phyloP scores from a whole-genome alignment of 768 basidiomycete genomes.

The Suillus decipiens region DNA sequence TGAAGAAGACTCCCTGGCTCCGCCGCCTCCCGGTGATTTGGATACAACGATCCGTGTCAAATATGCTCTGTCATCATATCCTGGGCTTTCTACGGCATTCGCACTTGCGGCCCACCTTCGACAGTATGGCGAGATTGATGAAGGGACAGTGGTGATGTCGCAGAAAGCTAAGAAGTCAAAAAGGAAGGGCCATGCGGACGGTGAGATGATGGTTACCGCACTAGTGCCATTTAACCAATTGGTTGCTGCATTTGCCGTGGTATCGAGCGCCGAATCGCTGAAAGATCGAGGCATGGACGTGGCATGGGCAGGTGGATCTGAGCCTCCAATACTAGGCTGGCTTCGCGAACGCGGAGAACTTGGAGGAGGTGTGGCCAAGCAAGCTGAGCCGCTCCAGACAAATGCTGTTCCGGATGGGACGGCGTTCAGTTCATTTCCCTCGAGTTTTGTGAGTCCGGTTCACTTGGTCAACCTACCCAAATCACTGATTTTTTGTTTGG shows the following conservation, averaged over 20 bases:
- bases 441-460: constrained; percentile 40
- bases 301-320: constrained; percentile 68
- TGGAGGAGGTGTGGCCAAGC: constrained; percentile 26
- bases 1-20: constrained; percentile 46
- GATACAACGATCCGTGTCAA: constrained; percentile 80
- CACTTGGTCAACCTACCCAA: constrained; percentile 10
- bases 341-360: constrained; percentile 71
- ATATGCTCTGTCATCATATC: constrained; percentile 59
- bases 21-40: constrained; percentile 61
- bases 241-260: constrained; percentile 73
- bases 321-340: constrained; percentile 74
- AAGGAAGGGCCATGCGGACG: constrained; percentile 38
- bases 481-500: not conserved
- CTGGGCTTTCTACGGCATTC: constrained; percentile 22
- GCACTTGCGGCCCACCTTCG: constrained; percentile 44
- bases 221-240: constrained; percentile 78
- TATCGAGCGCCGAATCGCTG: constrained; percentile 57
- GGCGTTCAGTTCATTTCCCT: constrained; percentile 65
- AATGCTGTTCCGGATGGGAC: constrained; percentile 17
- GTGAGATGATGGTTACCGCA: constrained; percentile 61
- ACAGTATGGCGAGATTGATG: constrained; percentile 65
- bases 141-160: constrained; percentile 65
- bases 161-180: constrained; percentile 54
- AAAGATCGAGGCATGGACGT: constrained; percentile 67
- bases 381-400: constrained; percentile 26